These are phyloP conservation scores for Dactylellina haptotyla DNA, from an alignment of 2,329 filamentous ascomycete species.

Conservation along the genomic window DNA sequence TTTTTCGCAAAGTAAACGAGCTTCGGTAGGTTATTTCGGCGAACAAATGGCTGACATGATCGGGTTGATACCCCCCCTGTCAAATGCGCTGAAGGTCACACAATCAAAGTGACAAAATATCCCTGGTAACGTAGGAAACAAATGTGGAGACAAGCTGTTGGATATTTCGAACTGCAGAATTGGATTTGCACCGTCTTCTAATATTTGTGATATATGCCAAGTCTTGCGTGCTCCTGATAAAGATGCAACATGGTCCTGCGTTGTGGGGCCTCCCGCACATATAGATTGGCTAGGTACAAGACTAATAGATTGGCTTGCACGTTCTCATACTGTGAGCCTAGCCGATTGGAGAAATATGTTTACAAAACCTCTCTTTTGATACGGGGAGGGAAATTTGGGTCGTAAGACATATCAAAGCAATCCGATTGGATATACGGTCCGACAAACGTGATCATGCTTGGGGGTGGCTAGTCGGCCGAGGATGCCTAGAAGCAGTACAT, in stretches of 20 bases:
- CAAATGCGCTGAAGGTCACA: neutral
- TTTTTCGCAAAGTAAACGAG: conserved; percentile 32
- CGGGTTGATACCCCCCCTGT: neutral
- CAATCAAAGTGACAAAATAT: neutral
- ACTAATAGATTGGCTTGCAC: too few relatives aligned
- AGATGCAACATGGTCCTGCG: conserved; percentile 20
- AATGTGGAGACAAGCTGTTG: conserved; percentile 7
- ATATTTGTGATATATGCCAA: conserved; percentile 50
- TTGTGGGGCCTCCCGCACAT: conserved; percentile 12
- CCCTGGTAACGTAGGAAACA: conserved; percentile 10
- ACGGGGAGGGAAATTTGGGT: conserved; percentile 15
- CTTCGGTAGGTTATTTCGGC: conserved; percentile 45
- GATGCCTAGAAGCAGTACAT: neutral
- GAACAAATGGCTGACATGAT: neutral
- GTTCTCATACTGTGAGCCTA: too few relatives aligned
- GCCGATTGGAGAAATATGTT: too few relatives aligned
- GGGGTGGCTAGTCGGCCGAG: conserved; percentile 17
- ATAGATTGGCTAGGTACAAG: too few relatives aligned
- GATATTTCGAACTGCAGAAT: neutral
- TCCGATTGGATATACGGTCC: conserved; percentile 21
- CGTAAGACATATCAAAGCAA: conserved; percentile 23
- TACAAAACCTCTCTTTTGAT: conserved; percentile 13
- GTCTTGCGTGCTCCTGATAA: conserved; percentile 46
- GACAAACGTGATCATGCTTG: conserved; percentile 28
- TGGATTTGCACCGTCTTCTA: neutral